Evolutionary conservation across 106 monocot genomes (phyloP).

Genomic region (Ottelia alismoides): DNA sequence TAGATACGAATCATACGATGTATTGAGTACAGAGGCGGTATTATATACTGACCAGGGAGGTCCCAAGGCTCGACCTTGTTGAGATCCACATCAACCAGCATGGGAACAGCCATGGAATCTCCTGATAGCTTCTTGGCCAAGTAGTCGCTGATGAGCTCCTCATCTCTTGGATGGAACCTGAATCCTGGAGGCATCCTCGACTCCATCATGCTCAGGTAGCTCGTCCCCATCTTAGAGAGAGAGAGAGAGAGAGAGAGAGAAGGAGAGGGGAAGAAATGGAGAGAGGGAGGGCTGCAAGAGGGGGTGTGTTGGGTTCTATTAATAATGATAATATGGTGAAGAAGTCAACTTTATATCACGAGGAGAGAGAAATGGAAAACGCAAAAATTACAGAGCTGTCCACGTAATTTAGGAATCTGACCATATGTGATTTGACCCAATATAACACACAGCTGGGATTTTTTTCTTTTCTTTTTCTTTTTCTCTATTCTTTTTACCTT

Average conservation of each 20-base stretch:
- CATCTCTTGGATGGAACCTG: conserved; percentile 65
- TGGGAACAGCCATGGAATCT: not conserved
- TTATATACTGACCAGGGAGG: conserved; percentile 37
- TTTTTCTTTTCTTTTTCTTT: too few species aligned
- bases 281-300: not conserved
- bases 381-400: too few species aligned
- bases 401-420: too few species aligned
- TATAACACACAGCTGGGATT: too few species aligned
- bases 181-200: conserved; percentile 52
- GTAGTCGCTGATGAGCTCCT: conserved; percentile 61
- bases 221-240: conserved; percentile 8
- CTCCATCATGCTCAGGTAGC: conserved; percentile 67
- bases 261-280: not conserved
- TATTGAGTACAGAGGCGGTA: not conserved
- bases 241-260: conserved; percentile 4
- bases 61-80: conserved; percentile 71
- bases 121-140: conserved; percentile 13
- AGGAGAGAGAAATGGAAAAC: too few species aligned
- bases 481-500: too few species aligned
- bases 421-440: too few species aligned
- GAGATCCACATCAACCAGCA: conserved; percentile 45
- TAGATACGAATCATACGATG: too few species aligned
- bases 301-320: too few species aligned
- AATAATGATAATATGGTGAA: too few species aligned
- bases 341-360: too few species aligned